phyloP scores from a whole-genome alignment of 352 stramenopile species.

The Salisapilia sapeloensis region DNA sequence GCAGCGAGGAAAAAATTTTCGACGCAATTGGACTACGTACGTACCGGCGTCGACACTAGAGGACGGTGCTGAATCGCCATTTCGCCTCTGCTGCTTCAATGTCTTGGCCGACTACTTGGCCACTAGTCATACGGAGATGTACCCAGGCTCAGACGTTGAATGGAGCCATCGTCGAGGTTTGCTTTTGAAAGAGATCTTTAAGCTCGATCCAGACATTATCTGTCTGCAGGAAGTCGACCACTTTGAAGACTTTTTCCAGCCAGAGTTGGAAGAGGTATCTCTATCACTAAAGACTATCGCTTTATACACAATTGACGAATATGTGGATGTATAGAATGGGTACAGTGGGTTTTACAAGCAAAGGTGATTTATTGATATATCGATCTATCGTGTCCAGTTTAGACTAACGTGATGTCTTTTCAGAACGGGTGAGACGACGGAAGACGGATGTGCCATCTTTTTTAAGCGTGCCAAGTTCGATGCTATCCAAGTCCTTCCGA shows the following conservation, averaged over 20 bases:
- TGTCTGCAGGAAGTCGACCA: slow-evolving; percentile 63
- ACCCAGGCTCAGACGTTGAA: slow-evolving; percentile 6
- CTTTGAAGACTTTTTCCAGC: slow-evolving; percentile 52
- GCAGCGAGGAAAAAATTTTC: too few relatives aligned
- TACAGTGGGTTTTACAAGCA: slow-evolving; percentile 40
- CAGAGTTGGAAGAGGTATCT: slow-evolving; percentile 19
- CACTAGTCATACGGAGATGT: too few relatives aligned
- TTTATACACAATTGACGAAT: background rate
- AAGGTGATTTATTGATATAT: slow-evolving; percentile 8
- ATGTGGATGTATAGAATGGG: slow-evolving; percentile 8
- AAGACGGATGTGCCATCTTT: slow-evolving; percentile 56
- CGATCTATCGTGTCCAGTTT: background rate
- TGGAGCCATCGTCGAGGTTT: slow-evolving; percentile 25
- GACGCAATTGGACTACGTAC: slow-evolving; percentile 33
- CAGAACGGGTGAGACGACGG: slow-evolving; percentile 35
- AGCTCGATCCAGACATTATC: slow-evolving; percentile 24
- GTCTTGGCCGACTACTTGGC: slow-evolving; percentile 25
- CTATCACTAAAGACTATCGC: background rate
- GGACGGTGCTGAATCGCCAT: slow-evolving; percentile 12
- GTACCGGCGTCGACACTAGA: slow-evolving; percentile 10
- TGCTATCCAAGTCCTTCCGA: slow-evolving; percentile 16
- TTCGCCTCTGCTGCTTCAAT: slow-evolving; percentile 58
- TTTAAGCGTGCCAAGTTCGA: slow-evolving; percentile 21
- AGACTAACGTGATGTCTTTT: background rate
- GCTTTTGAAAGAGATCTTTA: slow-evolving; percentile 31